A percentile compares a stretch with the other conserved stretches of the same genome.
Conservation (phyloP, 805 yeast genomes). For the Pichia cephalocereana region DNA sequence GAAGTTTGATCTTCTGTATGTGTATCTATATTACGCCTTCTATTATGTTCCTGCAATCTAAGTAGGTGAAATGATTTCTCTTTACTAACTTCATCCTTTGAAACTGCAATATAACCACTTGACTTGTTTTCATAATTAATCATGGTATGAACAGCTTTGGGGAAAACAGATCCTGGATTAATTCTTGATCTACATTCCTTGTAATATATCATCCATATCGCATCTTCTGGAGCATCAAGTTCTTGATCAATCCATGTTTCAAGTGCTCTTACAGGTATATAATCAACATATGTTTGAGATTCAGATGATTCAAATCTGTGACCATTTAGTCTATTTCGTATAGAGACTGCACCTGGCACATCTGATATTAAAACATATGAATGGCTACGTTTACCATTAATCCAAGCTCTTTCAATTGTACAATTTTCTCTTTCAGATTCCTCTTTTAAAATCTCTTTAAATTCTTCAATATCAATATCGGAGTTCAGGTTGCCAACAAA, state of each 20-base stretch:
- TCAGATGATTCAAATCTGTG: conserved; percentile 15
- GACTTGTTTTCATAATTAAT: conserved; percentile 25
- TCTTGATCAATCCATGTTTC: conserved; percentile 40
- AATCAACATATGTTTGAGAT: conserved; percentile 27
- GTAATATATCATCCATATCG: conserved; percentile 36
- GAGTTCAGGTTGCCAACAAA: conserved; percentile 35
- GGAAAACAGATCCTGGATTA: conserved; percentile 18
- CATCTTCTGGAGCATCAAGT: conserved; percentile 34
- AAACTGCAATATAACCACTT: conserved; percentile 21
- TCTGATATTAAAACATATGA: conserved; percentile 33
- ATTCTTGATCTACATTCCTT: conserved; percentile 25
- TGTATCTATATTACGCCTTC: too few relatives aligned
- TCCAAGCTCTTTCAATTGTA: conserved; percentile 36
- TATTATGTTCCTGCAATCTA: neutral
- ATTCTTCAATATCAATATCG: conserved; percentile 30
- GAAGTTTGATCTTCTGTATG: too few relatives aligned
- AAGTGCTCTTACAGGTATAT: conserved; percentile 36
- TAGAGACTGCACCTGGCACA: conserved; percentile 31
- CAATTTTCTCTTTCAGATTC: conserved; percentile 21
- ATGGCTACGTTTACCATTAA: conserved; percentile 33
- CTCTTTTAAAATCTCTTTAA: conserved; percentile 29
- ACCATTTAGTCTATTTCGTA: conserved; percentile 30
- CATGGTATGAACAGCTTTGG: conserved; percentile 26
- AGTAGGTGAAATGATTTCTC: neutral
- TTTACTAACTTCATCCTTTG: neutral